Evolutionary conservation across 768 basidiomycete genomes (phyloP), one percentile per base, ranked within the genome.

Genomic region (Filobasidium wieringae): DNA sequence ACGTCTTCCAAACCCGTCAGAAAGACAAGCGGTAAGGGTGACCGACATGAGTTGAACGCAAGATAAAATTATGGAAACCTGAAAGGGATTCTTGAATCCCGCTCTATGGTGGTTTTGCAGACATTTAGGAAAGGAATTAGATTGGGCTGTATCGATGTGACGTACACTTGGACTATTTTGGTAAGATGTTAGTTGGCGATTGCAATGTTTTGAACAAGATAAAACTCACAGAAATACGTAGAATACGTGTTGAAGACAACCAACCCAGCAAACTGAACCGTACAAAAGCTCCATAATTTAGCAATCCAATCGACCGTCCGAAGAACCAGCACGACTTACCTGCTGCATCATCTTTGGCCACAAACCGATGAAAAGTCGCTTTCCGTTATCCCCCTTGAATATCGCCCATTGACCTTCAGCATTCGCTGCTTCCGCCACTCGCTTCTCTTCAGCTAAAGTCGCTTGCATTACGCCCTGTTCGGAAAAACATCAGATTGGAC

Each of bases 181-280:
- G n/a, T n/a, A n/a, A n/a, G n/a, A n/a, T n/a, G n/a, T n/a, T n/a
- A n/a, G n/a, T 11, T 26, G 45, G 14, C n/a, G 45, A 14, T 17
- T 29, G 15, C 19, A 49, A 49, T 3, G 22, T 22, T 24, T 5
- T n/a, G 15, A 22, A 24, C 22, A 22, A 49, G 15, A 24, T 6
- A 4, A 24, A 14, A 22, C 15, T 12, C 6, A 49, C 45, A 15
- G 5, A 64, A 52, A 68, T 0, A n/a, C n/a, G 58, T 55, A 3
- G 63, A 62, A 30, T 68, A 68, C n/a, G 37, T 55, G 27, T 50
- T 54, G 17, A 68, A 52, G 52, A 67, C 59, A 3, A 60, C 55
- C 2, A 69, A 58, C 56, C 66, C 68, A 5, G 51, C 33, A 24
- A 69, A 51, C 37, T 69, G 68, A 32, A n/a, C n/a, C n/a, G n/a